phyloP scores from a whole-genome alignment of 768 basidiomycete species.

The Xerocomellus dryophilus region DNA sequence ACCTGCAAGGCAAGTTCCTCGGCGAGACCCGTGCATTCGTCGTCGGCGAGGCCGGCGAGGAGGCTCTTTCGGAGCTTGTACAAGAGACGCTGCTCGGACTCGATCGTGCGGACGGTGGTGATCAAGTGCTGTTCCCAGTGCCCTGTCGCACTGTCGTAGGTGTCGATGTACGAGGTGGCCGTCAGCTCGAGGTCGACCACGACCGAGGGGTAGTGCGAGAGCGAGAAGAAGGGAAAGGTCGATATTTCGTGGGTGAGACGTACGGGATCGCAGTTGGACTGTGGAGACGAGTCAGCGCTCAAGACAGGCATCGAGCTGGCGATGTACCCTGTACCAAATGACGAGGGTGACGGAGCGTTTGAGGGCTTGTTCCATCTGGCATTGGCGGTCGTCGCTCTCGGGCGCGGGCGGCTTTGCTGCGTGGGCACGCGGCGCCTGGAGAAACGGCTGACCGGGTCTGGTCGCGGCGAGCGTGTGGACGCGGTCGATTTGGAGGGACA shows the following conservation, averaged over 20 bases:
- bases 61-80: conserved; percentile 61
- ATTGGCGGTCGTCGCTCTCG: conserved; percentile 25
- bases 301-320: background rate
- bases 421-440: conserved; percentile 8
- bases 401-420: conserved; percentile 12
- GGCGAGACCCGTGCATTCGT: conserved; percentile 53
- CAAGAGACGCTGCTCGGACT: conserved; percentile 57
- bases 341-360: conserved; percentile 61
- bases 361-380: conserved; percentile 37
- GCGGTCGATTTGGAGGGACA: conserved; percentile 32
- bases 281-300: conserved; percentile 5
- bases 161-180: conserved; percentile 54
- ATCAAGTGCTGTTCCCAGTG: conserved; percentile 71
- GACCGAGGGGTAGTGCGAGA: conserved; percentile 51
- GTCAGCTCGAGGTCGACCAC: conserved; percentile 54
- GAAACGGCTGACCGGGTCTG: conserved; percentile 13
- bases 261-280: conserved; percentile 55
- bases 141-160: conserved; percentile 49
- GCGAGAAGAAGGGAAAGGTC: conserved; percentile 64
- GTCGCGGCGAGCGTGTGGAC: conserved; percentile 20
- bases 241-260: conserved; percentile 55
- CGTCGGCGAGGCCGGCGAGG: conserved; percentile 53
- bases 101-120: conserved; percentile 55
- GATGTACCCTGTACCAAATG: conserved; percentile 63
- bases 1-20: conserved; percentile 54